A percentile compares a stretch with the other conserved stretches of the same genome.
phyloP scores from a whole-genome alignment of 2,329 filamentous ascomycete species.

The Dactylella cylindrospora region DNA sequence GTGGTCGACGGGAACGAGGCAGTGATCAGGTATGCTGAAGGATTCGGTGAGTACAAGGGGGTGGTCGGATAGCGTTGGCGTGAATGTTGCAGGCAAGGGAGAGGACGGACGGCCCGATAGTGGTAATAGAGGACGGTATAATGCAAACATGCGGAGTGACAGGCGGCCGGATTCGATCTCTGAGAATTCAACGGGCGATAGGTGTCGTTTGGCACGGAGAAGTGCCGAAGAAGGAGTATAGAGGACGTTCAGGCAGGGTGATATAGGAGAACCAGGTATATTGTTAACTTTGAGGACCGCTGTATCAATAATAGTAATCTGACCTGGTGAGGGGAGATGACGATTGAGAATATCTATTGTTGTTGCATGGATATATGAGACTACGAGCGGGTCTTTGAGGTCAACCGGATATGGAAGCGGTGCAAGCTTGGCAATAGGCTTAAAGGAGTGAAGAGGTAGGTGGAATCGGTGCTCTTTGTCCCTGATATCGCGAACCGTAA shows the following conservation, averaged over 20 bases:
- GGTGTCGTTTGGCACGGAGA: conserved; percentile 14
- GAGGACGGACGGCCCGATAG: no score
- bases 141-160: conserved; percentile 15
- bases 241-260: conserved; percentile 11
- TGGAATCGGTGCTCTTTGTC: conserved; percentile 41
- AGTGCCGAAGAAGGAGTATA: conserved; percentile 21
- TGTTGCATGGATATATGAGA: not conserved
- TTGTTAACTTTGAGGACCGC: conserved; percentile 12
- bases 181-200: not conserved
- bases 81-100: not conserved
- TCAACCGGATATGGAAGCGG: conserved; percentile 20
- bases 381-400: not conserved
- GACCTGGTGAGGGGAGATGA: conserved; percentile 13
- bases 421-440: conserved; percentile 13
- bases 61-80: no score
- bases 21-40: conserved; percentile 10
- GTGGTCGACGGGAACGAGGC: conserved; percentile 19
- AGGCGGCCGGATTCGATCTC: conserved; percentile 13
- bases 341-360: conserved; percentile 4
- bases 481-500: conserved; percentile 25
- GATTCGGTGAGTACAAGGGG: conserved; percentile 16
- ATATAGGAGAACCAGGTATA: conserved; percentile 5
- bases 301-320: conserved; percentile 22
- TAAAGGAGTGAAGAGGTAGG: conserved; percentile 32
- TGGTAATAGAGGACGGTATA: conserved; percentile 37